These are phyloP conservation scores for Polychaeton citri DNA, from an alignment of 2,329 filamentous ascomycete species.

Conservation along the genomic window DNA sequence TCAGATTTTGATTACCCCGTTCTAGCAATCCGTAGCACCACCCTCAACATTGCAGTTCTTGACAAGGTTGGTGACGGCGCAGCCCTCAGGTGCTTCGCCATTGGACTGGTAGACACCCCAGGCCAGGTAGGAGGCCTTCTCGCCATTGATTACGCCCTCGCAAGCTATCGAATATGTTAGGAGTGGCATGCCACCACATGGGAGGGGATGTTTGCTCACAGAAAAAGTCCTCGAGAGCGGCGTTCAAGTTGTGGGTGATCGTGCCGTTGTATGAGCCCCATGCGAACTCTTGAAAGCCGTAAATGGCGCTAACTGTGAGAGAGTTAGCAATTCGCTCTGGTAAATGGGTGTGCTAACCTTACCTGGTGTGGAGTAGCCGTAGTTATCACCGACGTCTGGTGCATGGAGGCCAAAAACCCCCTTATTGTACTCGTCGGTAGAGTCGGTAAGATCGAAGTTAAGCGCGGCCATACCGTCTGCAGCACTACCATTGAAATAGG, in stretches of 20 bases:
- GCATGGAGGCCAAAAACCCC: constrained; percentile 3
- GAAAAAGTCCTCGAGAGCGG: constrained; percentile 3
- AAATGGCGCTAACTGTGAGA: neutral
- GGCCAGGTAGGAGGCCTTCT: constrained; percentile 2
- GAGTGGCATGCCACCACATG: neutral
- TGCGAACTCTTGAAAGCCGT: constrained; percentile 3
- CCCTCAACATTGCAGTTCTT: constrained; percentile 5
- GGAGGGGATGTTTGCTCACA: constrained; percentile 1
- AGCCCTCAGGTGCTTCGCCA: constrained; percentile 3
- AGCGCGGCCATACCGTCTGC: constrained; percentile 1
- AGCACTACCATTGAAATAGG: constrained; percentile 1
- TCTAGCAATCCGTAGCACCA: too few species aligned
- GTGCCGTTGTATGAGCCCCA: constrained; percentile 1
- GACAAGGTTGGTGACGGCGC: constrained; percentile 1
- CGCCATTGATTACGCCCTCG: constrained; percentile 4
- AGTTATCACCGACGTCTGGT: constrained; percentile 3
- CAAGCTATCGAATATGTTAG: constrained; percentile 3
- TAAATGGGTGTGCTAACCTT: neutral
- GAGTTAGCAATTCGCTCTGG: neutral
- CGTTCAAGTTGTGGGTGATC: constrained; percentile 1
- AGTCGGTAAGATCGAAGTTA: constrained; percentile 4
- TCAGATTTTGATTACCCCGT: too few species aligned
- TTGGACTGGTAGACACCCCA: neutral
- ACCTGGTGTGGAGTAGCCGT: constrained; percentile 2
- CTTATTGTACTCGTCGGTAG: constrained; percentile 1